Base-by-base conservation (phyloP, 2,329 filamentous ascomycete genomes). In the Talaromyces sp. region DNA sequence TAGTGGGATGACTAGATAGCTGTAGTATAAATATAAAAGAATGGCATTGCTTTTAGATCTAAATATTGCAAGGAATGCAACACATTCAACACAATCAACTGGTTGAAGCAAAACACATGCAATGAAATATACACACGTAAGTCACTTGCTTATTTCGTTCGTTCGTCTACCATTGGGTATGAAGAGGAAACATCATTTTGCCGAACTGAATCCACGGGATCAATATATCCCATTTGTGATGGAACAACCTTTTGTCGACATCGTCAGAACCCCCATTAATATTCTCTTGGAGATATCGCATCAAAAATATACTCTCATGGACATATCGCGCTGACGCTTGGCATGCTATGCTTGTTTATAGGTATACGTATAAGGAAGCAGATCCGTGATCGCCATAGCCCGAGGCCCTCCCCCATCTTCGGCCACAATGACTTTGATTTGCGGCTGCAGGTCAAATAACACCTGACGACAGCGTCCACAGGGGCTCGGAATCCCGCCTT, bases 401-500 rank as follows among this genome's bases (percentile, higher is more conserved):
- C 50, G n/a, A 28, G 50, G 28, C 28, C 50, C 50, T 53, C 23
- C 51, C 9, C 52, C 60, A 9, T 57, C 54, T n/a, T 59, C 62
- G 31, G 57, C 27, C 36, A 70, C 65, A 27, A 72, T 64, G 8
- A 65, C 68, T n/a, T 65, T 64, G 52, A 72, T 68, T 1, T 51
- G 64, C 8, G 70, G 70, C 40, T 68, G 67, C 47, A 71, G 63
- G 63, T 72, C 70, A 4, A 61, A 42, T 30, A 72, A 50, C 9
- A 70, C 67, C 55, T 72, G 70, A 34, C 70, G 67, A 61, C 70
- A 72, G 9, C 69, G 63, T 8, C 70, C 70, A 56, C 69, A 71
- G 2, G 70, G 70, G 47, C 62, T 72, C 40, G 72, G 30, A 4
- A 71, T 64, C 2, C 62, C 65, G 9, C 65, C 59, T 30, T 65